A percentile compares a stretch with the other conserved stretches of the same genome.
Evolutionary conservation across 768 basidiomycete species (phyloP).

Genomic region (Boletellus sp.): DNA sequence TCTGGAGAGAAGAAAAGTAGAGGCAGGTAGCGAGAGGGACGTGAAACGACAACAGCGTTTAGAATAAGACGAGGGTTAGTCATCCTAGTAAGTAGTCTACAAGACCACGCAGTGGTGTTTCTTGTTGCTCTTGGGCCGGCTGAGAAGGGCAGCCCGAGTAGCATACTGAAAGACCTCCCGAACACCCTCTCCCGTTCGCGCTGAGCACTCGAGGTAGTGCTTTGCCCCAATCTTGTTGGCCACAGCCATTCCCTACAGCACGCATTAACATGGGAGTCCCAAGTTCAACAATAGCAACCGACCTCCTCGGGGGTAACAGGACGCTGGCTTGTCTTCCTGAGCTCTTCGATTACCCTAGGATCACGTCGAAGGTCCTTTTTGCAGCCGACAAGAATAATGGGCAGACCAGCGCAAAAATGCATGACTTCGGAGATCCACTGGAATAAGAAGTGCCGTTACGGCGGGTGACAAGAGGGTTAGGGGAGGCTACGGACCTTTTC

Average conservation of each 20-base stretch:
- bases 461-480: slow-evolving; percentile 4
- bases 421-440: slow-evolving; percentile 99
- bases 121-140: slow-evolving; percentile 43
- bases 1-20: slow-evolving; percentile 21
- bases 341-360: slow-evolving; percentile 87
- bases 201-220: slow-evolving; percentile 97
- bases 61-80: slow-evolving; percentile 17
- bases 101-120: slow-evolving; percentile 44
- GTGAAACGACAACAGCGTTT: slow-evolving; percentile 20
- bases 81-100: slow-evolving; percentile 33
- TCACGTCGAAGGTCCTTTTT: slow-evolving; percentile 98
- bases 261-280: background rate
- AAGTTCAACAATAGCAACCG: slow-evolving; percentile 12
- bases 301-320: slow-evolving; percentile 95
- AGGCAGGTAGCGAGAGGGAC: slow-evolving; percentile 13
- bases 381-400: slow-evolving; percentile 96
- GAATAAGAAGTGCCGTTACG: slow-evolving; percentile 8
- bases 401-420: slow-evolving; percentile 93
- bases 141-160: slow-evolving; percentile 85
- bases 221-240: slow-evolving; percentile 95
- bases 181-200: slow-evolving; percentile 94
- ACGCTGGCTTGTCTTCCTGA: slow-evolving; percentile 90
- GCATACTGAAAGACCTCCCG: slow-evolving; percentile 98
- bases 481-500: slow-evolving; percentile 74
- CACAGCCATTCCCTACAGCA: slow-evolving; percentile 80